phyloP scores from a whole-genome alignment of 2,329 filamentous ascomycete genomes.

The Periglandula ipomoeae region DNA sequence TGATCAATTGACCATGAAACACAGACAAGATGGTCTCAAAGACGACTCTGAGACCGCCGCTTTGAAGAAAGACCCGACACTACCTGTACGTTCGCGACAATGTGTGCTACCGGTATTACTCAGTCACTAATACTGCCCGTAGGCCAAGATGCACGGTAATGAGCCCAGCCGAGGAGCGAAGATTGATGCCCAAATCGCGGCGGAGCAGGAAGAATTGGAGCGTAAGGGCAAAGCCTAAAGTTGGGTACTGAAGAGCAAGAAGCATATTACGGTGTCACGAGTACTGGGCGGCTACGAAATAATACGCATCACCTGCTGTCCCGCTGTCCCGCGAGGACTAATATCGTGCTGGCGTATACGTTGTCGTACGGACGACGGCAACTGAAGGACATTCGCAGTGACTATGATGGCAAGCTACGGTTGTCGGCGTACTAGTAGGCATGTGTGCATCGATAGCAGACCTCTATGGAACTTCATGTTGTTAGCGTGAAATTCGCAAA shows the following conservation, averaged over 20 bases:
- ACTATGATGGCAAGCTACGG: too few relatives aligned
- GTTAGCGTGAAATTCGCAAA: too few relatives aligned
- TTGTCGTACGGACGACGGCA: too few relatives aligned
- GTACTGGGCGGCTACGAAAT: constrained; percentile 6
- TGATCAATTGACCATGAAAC: constrained; percentile 11
- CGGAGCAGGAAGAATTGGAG: constrained; percentile 55
- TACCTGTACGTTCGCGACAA: constrained; percentile 34
- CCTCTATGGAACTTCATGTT: too few relatives aligned
- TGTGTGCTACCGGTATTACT: too few relatives aligned
- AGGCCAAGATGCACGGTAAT: constrained; percentile 61
- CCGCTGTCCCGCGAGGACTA: too few relatives aligned
- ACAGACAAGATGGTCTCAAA: constrained; percentile 32
- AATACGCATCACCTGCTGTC: not conserved
- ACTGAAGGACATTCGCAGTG: too few relatives aligned
- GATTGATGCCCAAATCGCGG: constrained; percentile 58
- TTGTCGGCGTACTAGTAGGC: too few relatives aligned
- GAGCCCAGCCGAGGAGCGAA: constrained; percentile 63
- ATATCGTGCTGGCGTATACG: too few relatives aligned
- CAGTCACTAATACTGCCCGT: not conserved
- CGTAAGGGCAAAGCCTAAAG: constrained; percentile 39
- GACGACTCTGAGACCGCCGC: constrained; percentile 33
- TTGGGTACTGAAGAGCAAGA: not conserved
- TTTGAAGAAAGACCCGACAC: constrained; percentile 51
- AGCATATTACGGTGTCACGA: not conserved
- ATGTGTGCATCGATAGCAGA: too few relatives aligned